Evolutionary conservation across 1,284 basidiomycete species (phyloP), one percentile per base, ranked within the genome.

Genomic region (Papiliotrema nemorosa): DNA sequence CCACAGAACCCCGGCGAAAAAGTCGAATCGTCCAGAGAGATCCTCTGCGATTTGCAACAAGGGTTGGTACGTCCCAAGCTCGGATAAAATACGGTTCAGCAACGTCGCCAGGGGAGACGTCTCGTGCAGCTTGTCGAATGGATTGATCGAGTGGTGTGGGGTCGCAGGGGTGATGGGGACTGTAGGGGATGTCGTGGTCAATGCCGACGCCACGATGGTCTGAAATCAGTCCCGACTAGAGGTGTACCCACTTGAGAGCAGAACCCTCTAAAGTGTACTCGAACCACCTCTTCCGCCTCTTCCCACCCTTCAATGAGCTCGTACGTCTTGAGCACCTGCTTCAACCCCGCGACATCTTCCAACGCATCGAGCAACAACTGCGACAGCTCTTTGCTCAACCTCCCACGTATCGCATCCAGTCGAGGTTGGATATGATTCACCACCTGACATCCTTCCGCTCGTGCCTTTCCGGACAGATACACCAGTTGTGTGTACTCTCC

Each of bases 401-500:
- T 86, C 14, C 84, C 82, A 56, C 85, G 84, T 61, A 93, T 85
- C 31, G 84, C 81, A 60, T 87, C 83, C 53, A 94, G 83, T 48
- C 88, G 81, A 90, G 92, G 60, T 14, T 43, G n/a, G 14, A 91
- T 81, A 57, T 87, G 85, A 51, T 86, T 81, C 2, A 93, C 82
- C 62, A 90, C 90, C 9, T 79, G 79, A 67, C 88, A 89, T 2
- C 81, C 80, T 60, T 90, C 85, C 12, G 77, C 76, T 10, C 82
- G 79, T 16, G 91, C 89, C 69, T 96, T 93, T 16, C 83, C 81
- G 34, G 84, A 81, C 60, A 96, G 87, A 69, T 97, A 97, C 31
- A 90, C 78, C n/a, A 97, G 79, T 67, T 97, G 91, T 2, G 83
- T 89, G 68, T 93, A 96, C 72, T 96, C 93, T 12, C 84, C 79